These are phyloP conservation scores for Neopestalotiopsis sp. DNA, from an alignment of 2,329 filamentous ascomycete species.

Conservation along the genomic window DNA sequence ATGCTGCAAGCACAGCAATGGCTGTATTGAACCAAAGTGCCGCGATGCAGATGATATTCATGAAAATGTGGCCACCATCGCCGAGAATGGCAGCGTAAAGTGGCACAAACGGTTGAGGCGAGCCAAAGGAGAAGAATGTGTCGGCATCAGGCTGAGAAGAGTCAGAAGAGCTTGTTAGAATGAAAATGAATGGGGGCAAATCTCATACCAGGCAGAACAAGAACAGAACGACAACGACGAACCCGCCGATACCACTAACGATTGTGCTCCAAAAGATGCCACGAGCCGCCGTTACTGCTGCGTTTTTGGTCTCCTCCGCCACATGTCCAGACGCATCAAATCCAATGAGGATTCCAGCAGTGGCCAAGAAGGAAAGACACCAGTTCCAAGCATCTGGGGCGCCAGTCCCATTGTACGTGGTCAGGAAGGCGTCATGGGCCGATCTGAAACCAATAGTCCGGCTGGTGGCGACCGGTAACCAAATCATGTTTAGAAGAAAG, in stretches of 20 bases:
- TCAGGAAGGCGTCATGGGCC: slow-evolving; percentile 63
- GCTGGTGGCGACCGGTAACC: slow-evolving; percentile 62
- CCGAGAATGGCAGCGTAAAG: slow-evolving; percentile 63
- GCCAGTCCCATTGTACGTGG: slow-evolving; percentile 63
- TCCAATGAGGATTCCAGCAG: slow-evolving; percentile 64
- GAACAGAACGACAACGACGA: slow-evolving; percentile 62
- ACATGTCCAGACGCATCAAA: slow-evolving; percentile 68
- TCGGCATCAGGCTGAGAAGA: slow-evolving; percentile 53
- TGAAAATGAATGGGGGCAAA: too few species aligned
- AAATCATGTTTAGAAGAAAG: slow-evolving; percentile 65
- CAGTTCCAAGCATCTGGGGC: slow-evolving; percentile 66
- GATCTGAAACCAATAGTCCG: slow-evolving; percentile 64
- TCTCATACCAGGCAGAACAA: slow-evolving; percentile 59
- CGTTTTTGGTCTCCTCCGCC: slow-evolving; percentile 66
- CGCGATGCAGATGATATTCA: slow-evolving; percentile 62
- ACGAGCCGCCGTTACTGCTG: slow-evolving; percentile 57
- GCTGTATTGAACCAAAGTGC: slow-evolving; percentile 63
- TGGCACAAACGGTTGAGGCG: slow-evolving; percentile 63
- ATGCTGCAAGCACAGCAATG: slow-evolving; percentile 63
- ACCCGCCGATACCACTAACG: slow-evolving; percentile 60
- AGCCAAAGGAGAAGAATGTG: slow-evolving; percentile 57
- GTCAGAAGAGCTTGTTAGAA: background rate
- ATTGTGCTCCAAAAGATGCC: slow-evolving; percentile 67
- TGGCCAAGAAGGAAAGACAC: slow-evolving; percentile 66
- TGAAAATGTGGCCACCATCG: slow-evolving; percentile 62